Conservation (phyloP, 2,329 filamentous ascomycete species). For the Verticillium isaacii region DNA sequence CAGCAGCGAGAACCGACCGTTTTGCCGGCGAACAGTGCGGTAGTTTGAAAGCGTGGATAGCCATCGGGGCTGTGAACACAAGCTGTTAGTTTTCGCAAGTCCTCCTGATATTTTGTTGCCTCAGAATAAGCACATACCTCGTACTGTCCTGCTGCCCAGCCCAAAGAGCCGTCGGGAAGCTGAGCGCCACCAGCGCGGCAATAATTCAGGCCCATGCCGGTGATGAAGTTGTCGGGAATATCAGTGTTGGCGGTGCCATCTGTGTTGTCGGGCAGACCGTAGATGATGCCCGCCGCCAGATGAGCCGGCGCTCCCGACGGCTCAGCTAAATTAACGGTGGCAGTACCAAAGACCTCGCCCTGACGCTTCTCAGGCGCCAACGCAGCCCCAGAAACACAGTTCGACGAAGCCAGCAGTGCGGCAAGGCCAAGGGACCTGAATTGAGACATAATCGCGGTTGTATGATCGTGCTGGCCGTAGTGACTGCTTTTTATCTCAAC, state of each 20-base stretch:
- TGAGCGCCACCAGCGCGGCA: conserved; percentile 11
- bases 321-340: neutral
- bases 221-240: conserved; percentile 5
- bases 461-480: neutral
- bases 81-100: neutral
- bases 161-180: conserved; percentile 3
- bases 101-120: neutral
- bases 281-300: conserved; percentile 10
- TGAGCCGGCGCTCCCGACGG: neutral
- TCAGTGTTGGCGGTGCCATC: conserved; percentile 4
- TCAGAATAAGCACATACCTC: neutral
- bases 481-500: neutral
- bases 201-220: neutral
- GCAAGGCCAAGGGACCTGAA: neutral
- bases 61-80: neutral
- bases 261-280: conserved; percentile 9
- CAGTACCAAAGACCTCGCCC: neutral
- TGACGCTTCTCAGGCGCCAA: neutral
- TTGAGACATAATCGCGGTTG: neutral
- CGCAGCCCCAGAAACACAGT: neutral
- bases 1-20: conserved; percentile 3
- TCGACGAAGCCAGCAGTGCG: neutral
- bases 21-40: neutral
- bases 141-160: neutral
- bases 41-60: conserved; percentile 3